These are phyloP conservation scores for Polytolypa hystricis DNA, from an alignment of 2,329 filamentous ascomycete species.

Conservation along the genomic window DNA sequence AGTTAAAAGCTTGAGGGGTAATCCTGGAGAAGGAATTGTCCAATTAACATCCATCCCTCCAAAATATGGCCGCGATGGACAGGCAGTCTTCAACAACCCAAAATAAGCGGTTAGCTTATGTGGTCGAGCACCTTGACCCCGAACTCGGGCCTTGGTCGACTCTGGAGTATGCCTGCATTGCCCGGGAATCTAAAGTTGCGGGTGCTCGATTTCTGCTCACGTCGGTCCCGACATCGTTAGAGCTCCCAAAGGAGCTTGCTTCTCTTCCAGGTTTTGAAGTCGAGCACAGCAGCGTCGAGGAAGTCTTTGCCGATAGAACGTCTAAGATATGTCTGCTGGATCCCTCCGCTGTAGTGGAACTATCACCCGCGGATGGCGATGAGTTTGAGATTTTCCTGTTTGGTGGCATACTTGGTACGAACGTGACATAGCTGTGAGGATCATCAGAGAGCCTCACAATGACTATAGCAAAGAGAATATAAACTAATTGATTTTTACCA, in stretches of 20 bases:
- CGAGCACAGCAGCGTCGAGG: conserved; percentile 69
- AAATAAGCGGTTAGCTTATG: conserved; percentile 49
- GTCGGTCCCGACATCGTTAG: conserved; percentile 59
- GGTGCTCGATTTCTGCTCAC: conserved; percentile 68
- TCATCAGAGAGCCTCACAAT: too few relatives aligned
- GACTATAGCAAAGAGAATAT: too few relatives aligned
- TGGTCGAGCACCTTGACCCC: conserved; percentile 92
- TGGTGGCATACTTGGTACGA: conserved; percentile 80
- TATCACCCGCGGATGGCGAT: conserved; percentile 72
- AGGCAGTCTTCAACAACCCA: background rate
- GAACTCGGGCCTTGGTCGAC: conserved; percentile 91
- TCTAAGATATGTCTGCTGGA: conserved; percentile 78
- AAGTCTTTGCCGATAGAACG: conserved; percentile 63
- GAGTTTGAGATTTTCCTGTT: conserved; percentile 87
- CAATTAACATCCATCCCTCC: background rate
- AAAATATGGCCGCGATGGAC: background rate
- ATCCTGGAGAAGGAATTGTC: background rate
- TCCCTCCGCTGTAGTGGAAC: conserved; percentile 67
- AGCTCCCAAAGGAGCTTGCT: conserved; percentile 50
- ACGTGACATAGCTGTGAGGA: background rate
- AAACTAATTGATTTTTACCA: conserved; percentile 31
- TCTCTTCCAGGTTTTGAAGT: conserved; percentile 53
- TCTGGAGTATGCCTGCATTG: conserved; percentile 83
- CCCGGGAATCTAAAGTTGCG: conserved; percentile 60
- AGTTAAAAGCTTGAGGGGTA: too few relatives aligned